Evolutionary conservation across 2,329 filamentous ascomycete genomes (phyloP).

Genomic region (Scleromitrula shiraiana): DNA sequence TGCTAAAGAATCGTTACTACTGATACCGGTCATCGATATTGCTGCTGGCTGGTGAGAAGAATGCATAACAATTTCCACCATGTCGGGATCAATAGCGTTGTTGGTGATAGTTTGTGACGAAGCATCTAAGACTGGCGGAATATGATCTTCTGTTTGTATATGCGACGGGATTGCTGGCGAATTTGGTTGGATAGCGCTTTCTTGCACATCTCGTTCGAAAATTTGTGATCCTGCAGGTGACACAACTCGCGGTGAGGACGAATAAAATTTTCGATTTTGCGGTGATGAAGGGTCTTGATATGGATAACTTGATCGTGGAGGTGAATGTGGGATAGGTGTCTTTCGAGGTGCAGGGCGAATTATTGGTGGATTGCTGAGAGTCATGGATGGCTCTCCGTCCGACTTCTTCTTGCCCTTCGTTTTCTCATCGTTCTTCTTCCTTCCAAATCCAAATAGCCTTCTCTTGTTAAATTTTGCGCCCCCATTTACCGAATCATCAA

Average conservation of each 20-base stretch:
- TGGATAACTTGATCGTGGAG: slow-evolving; percentile 35
- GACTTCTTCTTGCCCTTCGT: slow-evolving; percentile 34
- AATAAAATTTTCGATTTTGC: slow-evolving; percentile 55
- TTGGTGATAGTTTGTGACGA: slow-evolving; percentile 90
- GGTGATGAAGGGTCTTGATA: slow-evolving; percentile 45
- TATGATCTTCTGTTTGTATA: slow-evolving; percentile 89
- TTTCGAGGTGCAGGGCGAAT: slow-evolving; percentile 21
- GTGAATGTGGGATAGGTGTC: slow-evolving; percentile 34
- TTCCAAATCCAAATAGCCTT: slow-evolving; percentile 53
- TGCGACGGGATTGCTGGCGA: slow-evolving; percentile 87
- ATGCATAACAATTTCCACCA: slow-evolving; percentile 89
- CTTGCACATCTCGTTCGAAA: slow-evolving; percentile 92
- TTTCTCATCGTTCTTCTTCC: slow-evolving; percentile 49
- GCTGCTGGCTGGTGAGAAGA: slow-evolving; percentile 73
- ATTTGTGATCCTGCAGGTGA: slow-evolving; percentile 76
- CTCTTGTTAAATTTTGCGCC: slow-evolving; percentile 43
- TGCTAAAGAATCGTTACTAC: slow-evolving; percentile 31
- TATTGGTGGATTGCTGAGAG: slow-evolving; percentile 19
- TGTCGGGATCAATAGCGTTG: slow-evolving; percentile 72
- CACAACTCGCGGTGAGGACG: slow-evolving; percentile 64
- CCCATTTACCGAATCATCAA: slow-evolving; percentile 25
- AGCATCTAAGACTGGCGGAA: slow-evolving; percentile 84
- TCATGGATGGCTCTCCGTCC: slow-evolving; percentile 21
- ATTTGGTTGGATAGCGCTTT: slow-evolving; percentile 60
- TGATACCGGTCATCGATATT: slow-evolving; percentile 51